phyloP scores from a whole-genome alignment of 2,329 filamentous ascomycete genomes.

The Aspergillus viridinutans region DNA sequence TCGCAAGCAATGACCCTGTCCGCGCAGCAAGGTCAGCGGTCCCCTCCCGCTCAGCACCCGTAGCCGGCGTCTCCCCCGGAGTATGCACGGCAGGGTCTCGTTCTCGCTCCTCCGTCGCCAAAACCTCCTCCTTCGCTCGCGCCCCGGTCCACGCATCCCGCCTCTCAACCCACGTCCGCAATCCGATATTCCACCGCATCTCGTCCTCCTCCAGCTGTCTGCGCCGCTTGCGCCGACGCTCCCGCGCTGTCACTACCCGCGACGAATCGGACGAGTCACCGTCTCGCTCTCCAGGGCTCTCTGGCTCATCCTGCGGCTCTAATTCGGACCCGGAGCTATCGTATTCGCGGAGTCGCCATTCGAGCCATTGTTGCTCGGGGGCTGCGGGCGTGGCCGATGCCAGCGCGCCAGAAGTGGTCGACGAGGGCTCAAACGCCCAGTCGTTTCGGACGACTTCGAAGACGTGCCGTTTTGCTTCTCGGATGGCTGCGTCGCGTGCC shows the following conservation, averaged over 20 bases:
- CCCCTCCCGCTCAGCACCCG: slow-evolving; percentile 1
- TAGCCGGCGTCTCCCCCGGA: not conserved
- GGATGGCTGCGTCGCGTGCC: slow-evolving; percentile 36
- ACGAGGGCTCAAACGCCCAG: slow-evolving; percentile 35
- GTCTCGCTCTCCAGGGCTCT: slow-evolving; percentile 9
- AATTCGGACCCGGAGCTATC: slow-evolving; percentile 36
- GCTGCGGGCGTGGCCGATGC: slow-evolving; percentile 17
- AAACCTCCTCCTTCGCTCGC: slow-evolving; percentile 25
- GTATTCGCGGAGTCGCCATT: slow-evolving; percentile 37
- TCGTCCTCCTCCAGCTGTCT: slow-evolving; percentile 60
- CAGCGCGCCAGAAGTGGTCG: slow-evolving; percentile 13
- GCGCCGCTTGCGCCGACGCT: slow-evolving; percentile 54
- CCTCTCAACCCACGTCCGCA: slow-evolving; percentile 72
- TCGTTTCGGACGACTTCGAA: slow-evolving; percentile 40
- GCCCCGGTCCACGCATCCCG: slow-evolving; percentile 85
- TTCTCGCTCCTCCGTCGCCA: slow-evolving; percentile 13
- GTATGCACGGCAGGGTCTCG: slow-evolving; percentile 4
- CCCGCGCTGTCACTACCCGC: slow-evolving; percentile 42
- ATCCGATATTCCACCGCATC: slow-evolving; percentile 72
- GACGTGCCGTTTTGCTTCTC: slow-evolving; percentile 39
- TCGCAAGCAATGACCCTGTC: slow-evolving; percentile 19
- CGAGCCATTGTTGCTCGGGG: slow-evolving; percentile 24
- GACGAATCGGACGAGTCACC: slow-evolving; percentile 11
- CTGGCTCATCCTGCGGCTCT: slow-evolving; percentile 23
- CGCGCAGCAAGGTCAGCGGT: slow-evolving; percentile 14